Conservation (phyloP, 2,329 filamentous ascomycete species). For the Fusarium liriodendri region DNA sequence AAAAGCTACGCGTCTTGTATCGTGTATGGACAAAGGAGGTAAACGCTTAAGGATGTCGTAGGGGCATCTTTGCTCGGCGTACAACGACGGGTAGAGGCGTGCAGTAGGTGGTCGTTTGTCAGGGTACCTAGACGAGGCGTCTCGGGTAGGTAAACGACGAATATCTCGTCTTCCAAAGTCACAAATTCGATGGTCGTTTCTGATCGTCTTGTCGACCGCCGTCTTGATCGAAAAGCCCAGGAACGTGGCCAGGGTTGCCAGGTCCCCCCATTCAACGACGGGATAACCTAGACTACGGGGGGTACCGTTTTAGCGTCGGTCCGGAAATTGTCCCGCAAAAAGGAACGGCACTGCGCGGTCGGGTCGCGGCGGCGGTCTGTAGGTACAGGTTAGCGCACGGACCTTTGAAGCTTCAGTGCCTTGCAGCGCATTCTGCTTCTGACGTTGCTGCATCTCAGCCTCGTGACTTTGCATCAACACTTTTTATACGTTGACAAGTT, state of each 20-base stretch:
- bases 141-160: slow-evolving; percentile 12
- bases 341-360: slow-evolving; percentile 13
- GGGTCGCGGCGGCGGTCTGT: neutral
- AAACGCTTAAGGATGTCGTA: slow-evolving; percentile 37
- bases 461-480: slow-evolving; percentile 20
- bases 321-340: slow-evolving; percentile 51
- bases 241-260: slow-evolving; percentile 39
- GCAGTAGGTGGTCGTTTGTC: slow-evolving; percentile 3
- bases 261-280: slow-evolving; percentile 26
- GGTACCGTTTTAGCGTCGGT: slow-evolving; percentile 43
- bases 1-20: slow-evolving; percentile 33
- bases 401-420: slow-evolving; percentile 27
- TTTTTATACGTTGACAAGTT: neutral
- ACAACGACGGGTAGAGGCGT: slow-evolving; percentile 9
- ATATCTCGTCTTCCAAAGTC: slow-evolving; percentile 14
- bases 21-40: slow-evolving; percentile 37
- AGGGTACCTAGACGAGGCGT: slow-evolving; percentile 10
- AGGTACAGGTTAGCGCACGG: slow-evolving; percentile 29
- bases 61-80: slow-evolving; percentile 44
- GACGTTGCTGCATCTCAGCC: slow-evolving; percentile 29
- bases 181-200: slow-evolving; percentile 2
- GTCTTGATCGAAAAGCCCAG: slow-evolving; percentile 39
- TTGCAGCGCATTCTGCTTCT: slow-evolving; percentile 14
- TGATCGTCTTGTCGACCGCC: slow-evolving; percentile 33
- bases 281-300: slow-evolving; percentile 1